phyloP scores from a whole-genome alignment of 169 alveolate species.

The Plasmodium relictum region DNA sequence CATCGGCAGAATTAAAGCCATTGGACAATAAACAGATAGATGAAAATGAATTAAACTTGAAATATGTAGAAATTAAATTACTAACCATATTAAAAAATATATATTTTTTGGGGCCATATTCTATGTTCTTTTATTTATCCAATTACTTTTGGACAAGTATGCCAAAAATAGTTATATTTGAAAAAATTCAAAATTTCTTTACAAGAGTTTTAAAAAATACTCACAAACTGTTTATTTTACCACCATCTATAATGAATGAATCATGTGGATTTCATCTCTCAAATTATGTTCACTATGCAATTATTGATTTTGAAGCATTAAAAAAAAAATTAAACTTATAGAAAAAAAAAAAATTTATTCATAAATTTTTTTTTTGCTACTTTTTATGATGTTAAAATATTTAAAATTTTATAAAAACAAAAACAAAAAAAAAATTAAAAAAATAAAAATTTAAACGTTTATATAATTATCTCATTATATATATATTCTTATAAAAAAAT shows the following conservation, averaged over 20 bases:
- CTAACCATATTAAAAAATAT: slow-evolving; percentile 53
- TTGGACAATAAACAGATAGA: slow-evolving; percentile 65
- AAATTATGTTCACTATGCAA: slow-evolving; percentile 21
- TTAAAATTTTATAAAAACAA: neutral
- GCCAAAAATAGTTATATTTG: slow-evolving; percentile 8
- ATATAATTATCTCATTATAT: neutral
- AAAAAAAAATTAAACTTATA: neutral
- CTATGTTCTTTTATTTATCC: slow-evolving; percentile 56
- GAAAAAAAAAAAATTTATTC: neutral
- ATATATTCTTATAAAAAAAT: slow-evolving; percentile 25
- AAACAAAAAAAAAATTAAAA: neutral
- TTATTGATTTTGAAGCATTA: slow-evolving; percentile 18
- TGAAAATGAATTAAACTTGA: slow-evolving; percentile 54
- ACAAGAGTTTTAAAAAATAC: slow-evolving; percentile 29
- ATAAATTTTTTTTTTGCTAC: neutral
- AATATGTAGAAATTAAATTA: slow-evolving; percentile 56
- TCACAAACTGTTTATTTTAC: slow-evolving; percentile 63
- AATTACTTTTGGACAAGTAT: slow-evolving; percentile 58
- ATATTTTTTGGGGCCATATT: slow-evolving; percentile 55
- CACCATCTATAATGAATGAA: slow-evolving; percentile 53
- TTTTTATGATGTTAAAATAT: neutral
- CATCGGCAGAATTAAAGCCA: slow-evolving; percentile 75
- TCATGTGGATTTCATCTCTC: slow-evolving; percentile 33
- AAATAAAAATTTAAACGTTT: no score
- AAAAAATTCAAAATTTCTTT: slow-evolving; percentile 50